Evolutionary conservation across 495 filamentous ascomycete species (phyloP), one percentile per base, ranked within the genome.

Genomic region (Aspergillus indologenus): DNA sequence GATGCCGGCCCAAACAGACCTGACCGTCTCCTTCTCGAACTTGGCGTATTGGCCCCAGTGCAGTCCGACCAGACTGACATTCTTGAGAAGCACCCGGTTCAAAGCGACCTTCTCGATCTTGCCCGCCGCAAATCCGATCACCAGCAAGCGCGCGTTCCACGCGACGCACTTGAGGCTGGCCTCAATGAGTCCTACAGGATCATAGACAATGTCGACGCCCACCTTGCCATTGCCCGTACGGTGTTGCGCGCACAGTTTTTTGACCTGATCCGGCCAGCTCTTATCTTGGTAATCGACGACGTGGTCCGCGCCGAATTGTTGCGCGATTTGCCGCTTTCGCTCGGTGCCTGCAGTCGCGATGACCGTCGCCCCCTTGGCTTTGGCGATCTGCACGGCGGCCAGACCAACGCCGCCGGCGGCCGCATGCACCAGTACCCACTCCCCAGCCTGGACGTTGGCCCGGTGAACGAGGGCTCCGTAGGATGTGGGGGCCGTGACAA

Each of bases 11-110:
- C 93, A 98, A 1, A 96, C 92, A 4, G 66, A 71, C 20, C 78
- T 79, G 0, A 94, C 83, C 7, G 81, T 89, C 71, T 87, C 82
- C 51, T 75, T 84, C 77, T 96, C 91, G 61, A 84, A 81, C 31
- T 74, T 80, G 2, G 85, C 78, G 78, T 96, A 98, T 71, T 83
- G 79, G 1, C 93, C 93, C 92, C 92, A 98, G 71, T 96, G 91
- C 65, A 96, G 72, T 1, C 93, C 93, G 4, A 96, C 88, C 15
- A 98, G 70, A 61, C 85, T 88, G 56, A 96, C 92, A 74, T 98
- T 98, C 83, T 96, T 98, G 65, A 98, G 76, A 63, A 96, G 71
- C 21, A 96, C 90, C 73, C 91, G 84, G 70, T 98, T 98, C 79
- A 92, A 83, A 19, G 90, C 89, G 54, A 97, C 83, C 73, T 94